Conservation (phyloP, 768 basidiomycete genomes). For the Kondoa malvinella region DNA sequence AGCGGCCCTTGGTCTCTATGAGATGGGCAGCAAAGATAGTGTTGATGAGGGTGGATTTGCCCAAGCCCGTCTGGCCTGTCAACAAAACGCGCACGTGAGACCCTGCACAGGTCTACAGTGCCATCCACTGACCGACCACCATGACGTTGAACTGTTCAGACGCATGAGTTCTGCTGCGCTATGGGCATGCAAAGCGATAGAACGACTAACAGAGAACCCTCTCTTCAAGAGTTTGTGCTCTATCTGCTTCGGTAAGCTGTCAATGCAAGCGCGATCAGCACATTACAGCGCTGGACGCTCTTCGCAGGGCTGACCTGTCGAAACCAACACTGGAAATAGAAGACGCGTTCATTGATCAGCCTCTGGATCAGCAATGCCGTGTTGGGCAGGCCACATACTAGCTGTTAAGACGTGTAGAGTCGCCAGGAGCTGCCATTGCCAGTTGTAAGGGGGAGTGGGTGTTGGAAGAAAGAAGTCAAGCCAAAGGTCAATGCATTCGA, state of each 20-base stretch:
- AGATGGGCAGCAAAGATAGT: constrained; percentile 98
- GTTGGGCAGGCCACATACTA: not conserved
- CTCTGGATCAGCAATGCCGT: not conserved
- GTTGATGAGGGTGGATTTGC: constrained; percentile 97
- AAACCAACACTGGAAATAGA: constrained; percentile 4
- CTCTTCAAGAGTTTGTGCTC: constrained; percentile 98
- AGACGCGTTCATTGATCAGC: no score
- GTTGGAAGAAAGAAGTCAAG: no score
- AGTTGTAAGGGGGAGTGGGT: no score
- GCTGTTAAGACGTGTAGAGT: not conserved
- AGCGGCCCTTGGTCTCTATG: constrained; percentile 89
- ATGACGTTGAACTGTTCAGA: constrained; percentile 75
- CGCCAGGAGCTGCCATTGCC: not conserved
- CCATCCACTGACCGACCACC: constrained; percentile 60
- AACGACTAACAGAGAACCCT: constrained; percentile 47
- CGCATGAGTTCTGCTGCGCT: not conserved
- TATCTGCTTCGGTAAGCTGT: constrained; percentile 53
- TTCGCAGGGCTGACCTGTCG: constrained; percentile 2
- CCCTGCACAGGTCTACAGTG: no score
- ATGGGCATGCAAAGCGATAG: not conserved
- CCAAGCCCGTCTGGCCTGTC: constrained; percentile 85
- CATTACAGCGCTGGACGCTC: not conserved
- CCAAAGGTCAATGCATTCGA: not conserved
- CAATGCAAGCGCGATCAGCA: not conserved
- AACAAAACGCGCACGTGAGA: not conserved